Evolutionary conservation across 345 rosid genomes (phyloP).

Genomic region (Barbarea vulgaris): DNA sequence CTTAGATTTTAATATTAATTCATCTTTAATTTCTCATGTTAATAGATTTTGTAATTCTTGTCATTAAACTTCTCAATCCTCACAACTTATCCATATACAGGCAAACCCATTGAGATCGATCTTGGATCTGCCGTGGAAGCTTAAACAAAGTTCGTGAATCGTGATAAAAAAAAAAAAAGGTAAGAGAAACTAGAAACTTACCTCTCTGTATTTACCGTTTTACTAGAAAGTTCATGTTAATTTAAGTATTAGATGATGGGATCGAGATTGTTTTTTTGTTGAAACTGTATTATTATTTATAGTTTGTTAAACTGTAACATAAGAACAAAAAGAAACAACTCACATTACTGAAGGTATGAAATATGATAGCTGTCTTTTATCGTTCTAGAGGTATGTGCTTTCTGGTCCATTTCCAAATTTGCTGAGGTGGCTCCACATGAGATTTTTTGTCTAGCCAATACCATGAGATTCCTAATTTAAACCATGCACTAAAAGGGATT

Average conservation of each 20-base stretch:
- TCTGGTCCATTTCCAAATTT: conserved; percentile 37
- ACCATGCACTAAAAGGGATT: background rate
- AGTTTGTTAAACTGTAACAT: conserved; percentile 18
- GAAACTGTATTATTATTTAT: conserved; percentile 30
- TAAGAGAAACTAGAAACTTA: conserved; percentile 24
- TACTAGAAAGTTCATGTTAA: conserved; percentile 1
- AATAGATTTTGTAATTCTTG: background rate
- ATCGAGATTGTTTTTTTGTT: conserved; percentile 33
- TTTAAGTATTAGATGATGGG: conserved; percentile 11
- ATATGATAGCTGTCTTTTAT: conserved; percentile 46
- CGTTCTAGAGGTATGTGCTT: conserved; percentile 37
- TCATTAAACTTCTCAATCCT: background rate
- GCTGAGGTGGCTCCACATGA: conserved; percentile 57
- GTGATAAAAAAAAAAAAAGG: too few relatives aligned
- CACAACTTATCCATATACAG: background rate
- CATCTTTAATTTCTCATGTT: background rate
- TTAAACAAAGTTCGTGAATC: background rate
- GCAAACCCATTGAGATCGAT: background rate
- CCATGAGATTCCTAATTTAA: background rate
- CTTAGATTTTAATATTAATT: background rate
- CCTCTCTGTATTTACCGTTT: background rate
- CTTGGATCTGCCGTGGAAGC: conserved; percentile 23
- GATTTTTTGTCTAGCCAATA: conserved; percentile 19
- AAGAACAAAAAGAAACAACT: conserved; percentile 55
- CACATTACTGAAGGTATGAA: conserved; percentile 35